Conservation (phyloP, 768 basidiomycete species). For the Termitomyces sp. region DNA sequence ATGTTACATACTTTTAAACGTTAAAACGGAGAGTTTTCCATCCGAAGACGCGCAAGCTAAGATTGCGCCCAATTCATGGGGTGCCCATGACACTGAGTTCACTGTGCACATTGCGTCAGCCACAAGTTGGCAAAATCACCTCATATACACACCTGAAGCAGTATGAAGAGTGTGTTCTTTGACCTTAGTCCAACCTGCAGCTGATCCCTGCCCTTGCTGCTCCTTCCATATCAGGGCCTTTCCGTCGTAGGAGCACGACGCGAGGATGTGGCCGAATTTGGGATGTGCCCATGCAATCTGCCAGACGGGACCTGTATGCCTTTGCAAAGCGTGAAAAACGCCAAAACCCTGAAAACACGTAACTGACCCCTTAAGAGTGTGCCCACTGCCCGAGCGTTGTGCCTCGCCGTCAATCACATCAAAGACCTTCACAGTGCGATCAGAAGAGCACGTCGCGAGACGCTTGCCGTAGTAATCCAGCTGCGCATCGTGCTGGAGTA, state of each 20-base stretch:
- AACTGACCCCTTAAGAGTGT: constrained; percentile 75
- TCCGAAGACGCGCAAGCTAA: constrained; percentile 96
- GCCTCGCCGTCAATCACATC: constrained; percentile 89
- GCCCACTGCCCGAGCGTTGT: constrained; percentile 54
- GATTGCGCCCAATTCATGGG: constrained; percentile 95
- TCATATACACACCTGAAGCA: constrained; percentile 71
- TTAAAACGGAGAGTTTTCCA: constrained; percentile 93
- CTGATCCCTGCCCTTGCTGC: constrained; percentile 53
- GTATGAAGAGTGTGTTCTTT: constrained; percentile 94
- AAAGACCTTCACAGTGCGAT: constrained; percentile 92
- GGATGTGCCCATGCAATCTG: constrained; percentile 98
- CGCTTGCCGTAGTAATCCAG: constrained; percentile 97
- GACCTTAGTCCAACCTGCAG: constrained; percentile 80
- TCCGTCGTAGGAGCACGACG: constrained; percentile 98
- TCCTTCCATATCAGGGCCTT: constrained; percentile 99
- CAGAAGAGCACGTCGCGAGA: constrained; percentile 94
- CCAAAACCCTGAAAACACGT: neutral
- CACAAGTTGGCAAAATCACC: neutral
- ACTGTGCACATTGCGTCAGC: constrained; percentile 39
- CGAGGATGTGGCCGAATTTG: constrained; percentile 93
- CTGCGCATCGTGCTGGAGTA: constrained; percentile 89
- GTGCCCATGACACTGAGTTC: constrained; percentile 99
- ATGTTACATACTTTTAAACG: constrained; percentile 78
- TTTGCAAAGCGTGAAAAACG: constrained; percentile 23
- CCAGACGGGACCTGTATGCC: constrained; percentile 97